Percentiles rank a stretch among this genome's conserved stretches.
Evolutionary conservation across 495 filamentous ascomycete genomes (phyloP).

Genomic region (Thermochaetoides thermophila): DNA sequence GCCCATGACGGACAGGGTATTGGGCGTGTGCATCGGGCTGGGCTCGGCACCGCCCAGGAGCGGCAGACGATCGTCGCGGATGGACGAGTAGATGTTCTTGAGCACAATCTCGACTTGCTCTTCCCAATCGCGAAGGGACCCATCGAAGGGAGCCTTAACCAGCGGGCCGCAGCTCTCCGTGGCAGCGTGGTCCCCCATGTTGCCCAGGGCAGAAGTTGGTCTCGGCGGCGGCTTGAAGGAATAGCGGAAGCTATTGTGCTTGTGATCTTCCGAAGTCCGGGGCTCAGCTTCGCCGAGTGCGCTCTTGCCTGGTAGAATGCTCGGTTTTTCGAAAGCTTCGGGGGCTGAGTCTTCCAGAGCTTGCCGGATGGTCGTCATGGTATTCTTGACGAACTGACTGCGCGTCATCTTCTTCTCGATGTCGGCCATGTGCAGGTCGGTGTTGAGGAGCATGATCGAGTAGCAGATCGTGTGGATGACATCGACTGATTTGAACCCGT

Average conservation of each 20-base stretch:
- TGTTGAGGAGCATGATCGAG: constrained; percentile 88
- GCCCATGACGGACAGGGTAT: constrained; percentile 40
- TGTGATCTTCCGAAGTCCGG: constrained; percentile 27
- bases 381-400: constrained; percentile 90
- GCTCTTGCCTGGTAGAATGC: constrained; percentile 29
- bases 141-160: constrained; percentile 65
- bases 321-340: constrained; percentile 45
- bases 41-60: constrained; percentile 50
- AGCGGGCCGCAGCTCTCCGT: constrained; percentile 44
- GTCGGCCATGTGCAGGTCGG: constrained; percentile 87
- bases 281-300: constrained; percentile 13
- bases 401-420: constrained; percentile 94
- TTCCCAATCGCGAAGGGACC: constrained; percentile 71
- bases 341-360: constrained; percentile 56
- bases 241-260: constrained; percentile 26
- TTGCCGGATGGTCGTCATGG: constrained; percentile 73
- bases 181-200: constrained; percentile 13
- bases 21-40: constrained; percentile 29
- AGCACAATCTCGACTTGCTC: constrained; percentile 76
- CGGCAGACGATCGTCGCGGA: constrained; percentile 71
- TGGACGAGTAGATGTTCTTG: constrained; percentile 82
- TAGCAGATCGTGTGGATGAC: constrained; percentile 97
- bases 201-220: constrained; percentile 27
- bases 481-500: constrained; percentile 85
- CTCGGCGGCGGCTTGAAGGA: constrained; percentile 35